Conservation (phyloP, 73 alveolate genomes). For the Breviolum minutum region DNA sequence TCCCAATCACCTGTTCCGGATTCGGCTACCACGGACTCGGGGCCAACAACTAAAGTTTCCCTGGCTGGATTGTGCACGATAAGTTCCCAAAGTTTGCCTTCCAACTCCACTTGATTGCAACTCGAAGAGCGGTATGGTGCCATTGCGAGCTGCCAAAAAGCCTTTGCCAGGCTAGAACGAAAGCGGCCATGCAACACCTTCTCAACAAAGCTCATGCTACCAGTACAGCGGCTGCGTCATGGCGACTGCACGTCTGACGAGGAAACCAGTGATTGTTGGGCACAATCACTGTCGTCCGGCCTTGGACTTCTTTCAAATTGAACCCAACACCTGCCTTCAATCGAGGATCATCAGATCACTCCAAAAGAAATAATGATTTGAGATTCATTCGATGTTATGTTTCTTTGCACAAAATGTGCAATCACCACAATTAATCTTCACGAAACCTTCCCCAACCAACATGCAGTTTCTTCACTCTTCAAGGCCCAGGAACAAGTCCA, state of each 20-base stretch:
- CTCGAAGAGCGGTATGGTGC: background rate
- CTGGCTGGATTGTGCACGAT: slow-evolving; percentile 17
- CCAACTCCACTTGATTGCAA: background rate
- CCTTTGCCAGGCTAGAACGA: background rate
- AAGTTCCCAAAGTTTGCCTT: slow-evolving; percentile 29
- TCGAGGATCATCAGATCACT: too few species aligned
- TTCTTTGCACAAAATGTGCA: too few species aligned
- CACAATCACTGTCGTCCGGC: too few species aligned
- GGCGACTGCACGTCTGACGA: too few species aligned
- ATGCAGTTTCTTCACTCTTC: background rate
- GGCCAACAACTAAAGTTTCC: background rate
- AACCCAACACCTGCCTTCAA: too few species aligned
- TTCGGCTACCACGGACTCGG: too few species aligned
- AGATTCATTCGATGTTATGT: too few species aligned
- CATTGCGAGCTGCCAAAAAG: background rate
- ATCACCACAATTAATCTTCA: background rate
- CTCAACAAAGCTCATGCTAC: background rate
- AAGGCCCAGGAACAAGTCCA: slow-evolving; percentile 51
- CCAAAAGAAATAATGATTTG: background rate
- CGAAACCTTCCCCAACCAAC: background rate
- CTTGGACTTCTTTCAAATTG: too few species aligned
- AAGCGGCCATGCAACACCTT: background rate
- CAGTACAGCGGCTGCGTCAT: too few species aligned
- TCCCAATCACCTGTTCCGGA: too few species aligned
- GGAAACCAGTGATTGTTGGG: too few species aligned